A percentile compares a stretch with the other conserved stretches of the same genome.
phyloP scores from a whole-genome alignment of 148 eudicot genomes.

The Silene conica region DNA sequence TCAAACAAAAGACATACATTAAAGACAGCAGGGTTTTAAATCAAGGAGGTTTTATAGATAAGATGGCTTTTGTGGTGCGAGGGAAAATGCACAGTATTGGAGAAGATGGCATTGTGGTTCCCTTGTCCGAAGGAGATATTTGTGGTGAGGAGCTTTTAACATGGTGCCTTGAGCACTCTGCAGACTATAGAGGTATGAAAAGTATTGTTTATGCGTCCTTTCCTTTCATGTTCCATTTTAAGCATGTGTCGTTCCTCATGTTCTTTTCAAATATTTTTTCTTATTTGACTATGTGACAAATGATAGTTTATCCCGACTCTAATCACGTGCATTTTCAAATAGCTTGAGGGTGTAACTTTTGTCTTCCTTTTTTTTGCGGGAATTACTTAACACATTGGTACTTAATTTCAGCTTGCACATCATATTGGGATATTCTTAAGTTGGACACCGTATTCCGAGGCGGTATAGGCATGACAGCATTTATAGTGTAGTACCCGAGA shows the following conservation, averaged over 20 bases:
- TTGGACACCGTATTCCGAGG: neutral
- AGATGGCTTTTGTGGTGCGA: constrained; percentile 78
- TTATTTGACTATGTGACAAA: too few species aligned
- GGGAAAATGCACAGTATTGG: constrained; percentile 72
- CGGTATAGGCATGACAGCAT: neutral
- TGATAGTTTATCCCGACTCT: neutral
- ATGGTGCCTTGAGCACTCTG: constrained; percentile 77
- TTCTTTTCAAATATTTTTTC: too few species aligned
- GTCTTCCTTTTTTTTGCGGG: neutral
- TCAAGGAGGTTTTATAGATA: constrained; percentile 57
- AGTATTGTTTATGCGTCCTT: neutral
- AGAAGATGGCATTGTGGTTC: constrained; percentile 39
- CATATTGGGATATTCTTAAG: too few species aligned
- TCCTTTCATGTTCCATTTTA: neutral
- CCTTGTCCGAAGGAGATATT: constrained; percentile 54
- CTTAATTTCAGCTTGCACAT: neutral
- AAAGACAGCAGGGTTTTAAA: constrained; percentile 50
- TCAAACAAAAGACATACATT: constrained; percentile 65
- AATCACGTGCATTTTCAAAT: neutral
- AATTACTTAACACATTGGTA: neutral
- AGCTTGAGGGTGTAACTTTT: neutral
- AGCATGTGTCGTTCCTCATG: neutral
- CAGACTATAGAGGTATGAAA: constrained; percentile 46
- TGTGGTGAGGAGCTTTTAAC: constrained; percentile 83
- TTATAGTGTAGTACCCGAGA: neutral